These are phyloP conservation scores for Saccharum officinarum DNA, from an alignment of 176 grass and related monocot genomes.

Conservation along the genomic window DNA sequence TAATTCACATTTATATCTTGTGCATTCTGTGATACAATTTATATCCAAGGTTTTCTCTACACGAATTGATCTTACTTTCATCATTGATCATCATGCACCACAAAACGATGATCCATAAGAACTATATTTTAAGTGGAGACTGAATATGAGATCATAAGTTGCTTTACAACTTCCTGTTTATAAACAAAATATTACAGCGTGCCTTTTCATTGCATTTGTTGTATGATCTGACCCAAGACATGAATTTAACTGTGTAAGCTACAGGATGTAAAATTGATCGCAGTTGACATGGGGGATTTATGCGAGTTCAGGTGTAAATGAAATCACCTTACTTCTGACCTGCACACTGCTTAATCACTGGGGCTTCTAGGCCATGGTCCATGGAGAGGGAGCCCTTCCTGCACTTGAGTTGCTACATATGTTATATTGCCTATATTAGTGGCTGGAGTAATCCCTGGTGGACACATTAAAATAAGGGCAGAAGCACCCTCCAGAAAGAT, in stretches of 20 bases:
- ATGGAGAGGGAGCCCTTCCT: background rate
- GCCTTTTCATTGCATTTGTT: background rate
- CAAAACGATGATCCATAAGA: background rate
- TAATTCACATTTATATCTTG: background rate
- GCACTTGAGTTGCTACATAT: background rate
- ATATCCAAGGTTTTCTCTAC: slow-evolving; percentile 41
- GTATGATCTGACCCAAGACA: background rate
- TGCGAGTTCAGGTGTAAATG: background rate
- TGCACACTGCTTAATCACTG: background rate
- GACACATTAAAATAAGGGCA: background rate
- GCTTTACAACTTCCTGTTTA: background rate
- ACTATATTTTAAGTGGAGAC: background rate
- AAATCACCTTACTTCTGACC: slow-evolving; percentile 1
- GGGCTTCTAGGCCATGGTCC: background rate
- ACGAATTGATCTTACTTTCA: background rate
- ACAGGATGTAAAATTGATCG: background rate
- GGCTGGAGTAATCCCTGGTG: background rate
- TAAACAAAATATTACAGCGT: background rate
- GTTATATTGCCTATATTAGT: background rate
- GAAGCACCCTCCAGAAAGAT: background rate
- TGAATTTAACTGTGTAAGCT: background rate
- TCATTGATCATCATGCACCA: background rate
- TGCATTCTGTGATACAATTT: too few species aligned
- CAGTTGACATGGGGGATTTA: background rate
- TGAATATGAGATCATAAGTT: background rate